A percentile compares a stretch with the other conserved stretches of the same genome.
phyloP scores from a whole-genome alignment of 108 stramenopile genomes.

The Skeletonema tropicum region DNA sequence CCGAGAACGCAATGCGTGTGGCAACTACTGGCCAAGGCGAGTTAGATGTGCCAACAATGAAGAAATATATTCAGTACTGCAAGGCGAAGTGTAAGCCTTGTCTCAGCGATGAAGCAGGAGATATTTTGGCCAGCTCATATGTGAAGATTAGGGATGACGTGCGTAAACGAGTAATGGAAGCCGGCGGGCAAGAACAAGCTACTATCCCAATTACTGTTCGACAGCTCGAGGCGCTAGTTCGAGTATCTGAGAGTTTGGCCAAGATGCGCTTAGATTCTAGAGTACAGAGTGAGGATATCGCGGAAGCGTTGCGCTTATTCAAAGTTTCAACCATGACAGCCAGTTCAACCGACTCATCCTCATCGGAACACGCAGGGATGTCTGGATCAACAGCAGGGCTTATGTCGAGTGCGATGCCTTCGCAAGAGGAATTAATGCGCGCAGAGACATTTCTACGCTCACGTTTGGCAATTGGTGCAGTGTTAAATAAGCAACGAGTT shows the following conservation, averaged over 20 bases:
- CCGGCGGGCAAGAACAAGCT: slow-evolving; percentile 56
- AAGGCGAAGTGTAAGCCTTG: slow-evolving; percentile 90
- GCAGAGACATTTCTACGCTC: slow-evolving; percentile 80
- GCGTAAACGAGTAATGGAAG: slow-evolving; percentile 61
- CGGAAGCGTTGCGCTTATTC: slow-evolving; percentile 98
- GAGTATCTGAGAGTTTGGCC: slow-evolving; percentile 94
- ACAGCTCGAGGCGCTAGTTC: slow-evolving; percentile 99
- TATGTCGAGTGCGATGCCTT: slow-evolving; percentile 41
- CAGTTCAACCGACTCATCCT: slow-evolving; percentile 62
- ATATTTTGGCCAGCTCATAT: slow-evolving; percentile 88
- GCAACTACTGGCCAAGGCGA: slow-evolving; percentile 85
- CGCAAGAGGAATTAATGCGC: slow-evolving; percentile 72
- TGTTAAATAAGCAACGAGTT: slow-evolving; percentile 84
- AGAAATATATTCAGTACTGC: slow-evolving; percentile 97
- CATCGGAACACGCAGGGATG: slow-evolving; percentile 28
- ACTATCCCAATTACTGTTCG: slow-evolving; percentile 98
- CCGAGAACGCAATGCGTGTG: slow-evolving; percentile 83
- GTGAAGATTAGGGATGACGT: slow-evolving; percentile 95
- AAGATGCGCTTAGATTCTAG: slow-evolving; percentile 95
- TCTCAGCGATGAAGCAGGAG: slow-evolving; percentile 88
- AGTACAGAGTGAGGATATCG: slow-evolving; percentile 93
- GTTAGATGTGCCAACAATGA: slow-evolving; percentile 93
- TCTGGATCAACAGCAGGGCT: slow-evolving; percentile 10
- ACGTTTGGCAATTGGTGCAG: slow-evolving; percentile 70
- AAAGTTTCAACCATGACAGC: slow-evolving; percentile 98